Conservation (phyloP, 805 yeast genomes). For the Hanseniaspora clermontiae region DNA sequence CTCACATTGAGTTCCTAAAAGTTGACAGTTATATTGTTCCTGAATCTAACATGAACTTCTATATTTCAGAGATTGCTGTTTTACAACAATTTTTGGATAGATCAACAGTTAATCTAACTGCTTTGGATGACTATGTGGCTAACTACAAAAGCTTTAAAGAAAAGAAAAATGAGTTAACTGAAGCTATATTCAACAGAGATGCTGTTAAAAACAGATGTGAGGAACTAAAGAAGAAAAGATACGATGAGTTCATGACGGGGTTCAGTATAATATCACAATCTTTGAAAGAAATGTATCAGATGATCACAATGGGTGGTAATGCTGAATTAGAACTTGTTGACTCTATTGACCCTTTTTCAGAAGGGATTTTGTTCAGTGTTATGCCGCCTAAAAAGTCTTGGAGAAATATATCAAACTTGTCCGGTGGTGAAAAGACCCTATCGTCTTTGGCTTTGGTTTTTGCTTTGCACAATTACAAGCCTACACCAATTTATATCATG, state of each 20-base stretch:
- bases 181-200: slow-evolving; percentile 57
- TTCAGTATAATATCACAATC: slow-evolving; percentile 76
- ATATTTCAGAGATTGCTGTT: slow-evolving; percentile 34
- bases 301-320: slow-evolving; percentile 99
- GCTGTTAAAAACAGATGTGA: slow-evolving; percentile 47
- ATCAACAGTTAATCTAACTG: slow-evolving; percentile 56
- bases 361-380: slow-evolving; percentile 90
- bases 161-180: slow-evolving; percentile 54
- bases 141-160: slow-evolving; percentile 51
- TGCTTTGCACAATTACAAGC: slow-evolving; percentile 90
- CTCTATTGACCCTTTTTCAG: slow-evolving; percentile 93
- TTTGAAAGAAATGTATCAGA: slow-evolving; percentile 90
- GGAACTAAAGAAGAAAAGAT: slow-evolving; percentile 55
- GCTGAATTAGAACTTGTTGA: slow-evolving; percentile 95
- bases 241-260: slow-evolving; percentile 88
- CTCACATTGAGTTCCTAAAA: slow-evolving; percentile 16
- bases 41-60: slow-evolving; percentile 27
- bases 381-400: slow-evolving; percentile 99
- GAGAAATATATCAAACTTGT: slow-evolving; percentile 86
- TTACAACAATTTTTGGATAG: slow-evolving; percentile 45
- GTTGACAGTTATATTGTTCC: slow-evolving; percentile 29
- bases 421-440: slow-evolving; percentile 96
- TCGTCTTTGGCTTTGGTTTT: slow-evolving; percentile 90
- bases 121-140: slow-evolving; percentile 61
- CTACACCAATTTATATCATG: slow-evolving; percentile 96